These are phyloP conservation scores for Purshia tridentata DNA, from an alignment of 306 rosid genomes.

Conservation along the genomic window DNA sequence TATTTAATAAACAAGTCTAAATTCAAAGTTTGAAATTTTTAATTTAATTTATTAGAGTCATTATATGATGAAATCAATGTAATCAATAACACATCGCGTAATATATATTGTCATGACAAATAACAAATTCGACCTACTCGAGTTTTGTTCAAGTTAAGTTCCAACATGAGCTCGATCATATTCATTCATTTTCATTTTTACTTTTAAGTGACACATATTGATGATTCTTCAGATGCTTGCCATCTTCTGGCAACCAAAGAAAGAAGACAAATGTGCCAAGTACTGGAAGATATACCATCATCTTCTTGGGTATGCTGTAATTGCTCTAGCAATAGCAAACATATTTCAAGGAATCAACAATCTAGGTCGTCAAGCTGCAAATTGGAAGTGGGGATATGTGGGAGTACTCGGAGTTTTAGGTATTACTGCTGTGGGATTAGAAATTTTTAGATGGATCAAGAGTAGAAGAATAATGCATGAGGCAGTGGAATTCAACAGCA, in stretches of 20 bases:
- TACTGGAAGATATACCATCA: slow-evolving; percentile 31
- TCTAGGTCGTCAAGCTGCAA: slow-evolving; percentile 24
- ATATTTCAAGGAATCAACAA: slow-evolving; percentile 42
- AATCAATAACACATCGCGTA: too few species aligned
- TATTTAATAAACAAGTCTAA: too few species aligned
- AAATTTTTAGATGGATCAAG: slow-evolving; percentile 35
- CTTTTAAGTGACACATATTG: too few species aligned
- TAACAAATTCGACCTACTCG: too few species aligned
- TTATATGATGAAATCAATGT: too few species aligned
- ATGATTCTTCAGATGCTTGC: slow-evolving; percentile 38
- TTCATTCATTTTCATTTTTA: too few species aligned
- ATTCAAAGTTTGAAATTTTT: too few species aligned
- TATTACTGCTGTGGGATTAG: slow-evolving; percentile 31
- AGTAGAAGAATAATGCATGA: slow-evolving; percentile 8
- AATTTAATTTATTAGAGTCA: too few species aligned
- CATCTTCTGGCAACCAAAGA: slow-evolving; percentile 32
- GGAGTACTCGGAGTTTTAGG: slow-evolving; percentile 38
- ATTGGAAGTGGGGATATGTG: slow-evolving; percentile 45
- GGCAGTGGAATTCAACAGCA: slow-evolving; percentile 25
- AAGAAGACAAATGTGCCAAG: slow-evolving; percentile 19
- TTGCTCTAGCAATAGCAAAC: slow-evolving; percentile 37
- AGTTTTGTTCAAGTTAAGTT: too few species aligned
- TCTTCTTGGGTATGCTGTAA: slow-evolving; percentile 32
- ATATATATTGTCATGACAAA: too few species aligned
- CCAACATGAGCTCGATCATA: too few species aligned